These are phyloP conservation scores for Metrosideros polymorpha DNA, from an alignment of 441 rosid species.

Conservation along the genomic window DNA sequence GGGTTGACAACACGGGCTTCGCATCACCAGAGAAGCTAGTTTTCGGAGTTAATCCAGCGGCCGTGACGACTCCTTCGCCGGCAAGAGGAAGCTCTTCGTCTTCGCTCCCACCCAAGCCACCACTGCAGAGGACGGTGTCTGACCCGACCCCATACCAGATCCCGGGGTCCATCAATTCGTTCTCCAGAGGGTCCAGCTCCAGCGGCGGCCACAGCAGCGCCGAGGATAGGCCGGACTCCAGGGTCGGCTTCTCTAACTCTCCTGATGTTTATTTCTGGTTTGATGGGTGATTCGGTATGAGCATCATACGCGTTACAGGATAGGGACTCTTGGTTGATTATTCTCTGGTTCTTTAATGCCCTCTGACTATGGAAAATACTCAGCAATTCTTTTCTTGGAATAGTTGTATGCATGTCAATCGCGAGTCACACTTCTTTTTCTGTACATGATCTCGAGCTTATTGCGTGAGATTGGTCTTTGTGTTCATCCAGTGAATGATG, in stretches of 20 bases:
- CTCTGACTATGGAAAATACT: too few species aligned
- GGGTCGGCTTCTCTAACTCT: slow-evolving; percentile 2
- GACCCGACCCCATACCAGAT: not conserved
- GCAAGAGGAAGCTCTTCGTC: not conserved
- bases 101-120: not conserved
- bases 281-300: not conserved
- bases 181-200: slow-evolving; percentile 5
- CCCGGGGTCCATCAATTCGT: slow-evolving; percentile 9
- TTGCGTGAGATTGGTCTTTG: not conserved
- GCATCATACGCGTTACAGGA: not conserved
- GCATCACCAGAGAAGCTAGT: not conserved
- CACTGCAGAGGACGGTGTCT: not conserved
- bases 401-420: not conserved
- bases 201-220: not conserved
- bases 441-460: not conserved
- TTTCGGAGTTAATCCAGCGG: not conserved
- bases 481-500: not conserved
- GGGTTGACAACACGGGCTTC: not conserved
- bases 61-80: not conserved
- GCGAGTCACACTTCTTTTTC: not conserved
- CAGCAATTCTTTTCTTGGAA: not conserved
- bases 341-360: not conserved
- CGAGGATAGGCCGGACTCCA: slow-evolving; percentile 10
- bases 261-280: not conserved
- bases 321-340: not conserved